Conservation (phyloP, 192 early-diverging fungal species). For the Tieghemiomyces parasiticus region DNA sequence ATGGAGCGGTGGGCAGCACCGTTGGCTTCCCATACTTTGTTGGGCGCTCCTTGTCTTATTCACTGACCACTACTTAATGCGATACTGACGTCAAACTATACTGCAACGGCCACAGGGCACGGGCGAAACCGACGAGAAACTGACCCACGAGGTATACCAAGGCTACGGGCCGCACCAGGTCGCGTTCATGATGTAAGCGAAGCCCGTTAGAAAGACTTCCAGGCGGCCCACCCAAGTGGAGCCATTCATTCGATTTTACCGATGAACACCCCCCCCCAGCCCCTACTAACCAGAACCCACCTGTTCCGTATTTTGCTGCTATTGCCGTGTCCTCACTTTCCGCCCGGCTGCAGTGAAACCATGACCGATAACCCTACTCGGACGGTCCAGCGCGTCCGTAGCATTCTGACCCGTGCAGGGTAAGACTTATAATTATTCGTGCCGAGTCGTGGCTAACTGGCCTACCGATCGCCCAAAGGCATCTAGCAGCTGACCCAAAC, state of each 20-base stretch:
- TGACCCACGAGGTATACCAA: constrained; percentile 43
- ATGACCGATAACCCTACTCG: constrained; percentile 45
- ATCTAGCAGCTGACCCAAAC: not conserved
- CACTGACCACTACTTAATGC: not conserved
- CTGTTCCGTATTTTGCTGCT: not conserved
- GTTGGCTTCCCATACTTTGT: not conserved
- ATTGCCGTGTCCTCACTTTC: not conserved
- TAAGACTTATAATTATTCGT: constrained; percentile 10
- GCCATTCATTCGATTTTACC: not conserved
- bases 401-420: constrained; percentile 33
- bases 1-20: not conserved
- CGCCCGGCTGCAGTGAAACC: constrained; percentile 12
- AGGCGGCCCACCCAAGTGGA: not conserved
- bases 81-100: not conserved
- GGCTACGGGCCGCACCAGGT: constrained; percentile 39
- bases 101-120: constrained; percentile 7
- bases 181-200: constrained; percentile 39
- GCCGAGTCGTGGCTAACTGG: not conserved
- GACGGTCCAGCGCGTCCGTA: constrained; percentile 45
- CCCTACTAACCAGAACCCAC: not conserved
- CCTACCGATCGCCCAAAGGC: not conserved
- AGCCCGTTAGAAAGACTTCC: not conserved
- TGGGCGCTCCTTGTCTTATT: constrained; percentile 5
- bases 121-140: constrained; percentile 27
- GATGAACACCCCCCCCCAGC: not conserved